Evolutionary conservation across 2,329 filamentous ascomycete genomes (phyloP), one percentile per base, ranked within the genome.

Genomic region (Colletotrichum sp.): DNA sequence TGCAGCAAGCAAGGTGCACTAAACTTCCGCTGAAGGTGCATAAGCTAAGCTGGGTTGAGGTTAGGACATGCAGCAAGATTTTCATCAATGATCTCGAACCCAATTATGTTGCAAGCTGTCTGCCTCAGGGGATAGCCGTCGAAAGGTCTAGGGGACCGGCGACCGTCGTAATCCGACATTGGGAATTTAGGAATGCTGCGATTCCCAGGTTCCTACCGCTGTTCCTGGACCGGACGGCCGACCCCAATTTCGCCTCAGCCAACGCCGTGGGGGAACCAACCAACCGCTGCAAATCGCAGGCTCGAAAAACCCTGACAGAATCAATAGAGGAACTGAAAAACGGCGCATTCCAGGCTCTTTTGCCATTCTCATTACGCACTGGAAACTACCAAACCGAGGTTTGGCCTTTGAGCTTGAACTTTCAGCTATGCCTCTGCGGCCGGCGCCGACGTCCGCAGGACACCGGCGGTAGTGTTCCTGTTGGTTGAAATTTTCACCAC

Each of bases 401-500:
- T 28, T 39, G 16, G 28, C 69, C 60, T n/a, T 12, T 7, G 6
- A 19, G 22, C 13, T 12, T 48, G 27, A 15, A 22, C 16, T n/a
- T n/a, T 9, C 39, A 13, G 5, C 30, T 28, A 19, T 72, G 32
- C 34, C 9, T 28, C 11, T 16, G 16, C 64, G 59, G 73, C 70
- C 34, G 64, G 70, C 64, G 73, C 73, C 69, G 69, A 68, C 44
- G 64, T 39, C 70, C 73, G 70, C 30, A n/a, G 73, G 73, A 75
- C 25, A 61, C 61, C 63, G 73, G 28, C 57, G 73, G 73, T 36
- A 12, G 7, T 68, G 34, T n/a, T 39, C 2, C 2, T 48, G 30
- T 13, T 55, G 8, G 68, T 25, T 16, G 27, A 52, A 48, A 13
- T 48, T 72, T 57, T 57, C 22, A 52, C n/a, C n/a, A 52, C 44